phyloP scores from a whole-genome alignment of 2,329 filamentous ascomycete genomes.

The Phyllosticta citribraziliensis region DNA sequence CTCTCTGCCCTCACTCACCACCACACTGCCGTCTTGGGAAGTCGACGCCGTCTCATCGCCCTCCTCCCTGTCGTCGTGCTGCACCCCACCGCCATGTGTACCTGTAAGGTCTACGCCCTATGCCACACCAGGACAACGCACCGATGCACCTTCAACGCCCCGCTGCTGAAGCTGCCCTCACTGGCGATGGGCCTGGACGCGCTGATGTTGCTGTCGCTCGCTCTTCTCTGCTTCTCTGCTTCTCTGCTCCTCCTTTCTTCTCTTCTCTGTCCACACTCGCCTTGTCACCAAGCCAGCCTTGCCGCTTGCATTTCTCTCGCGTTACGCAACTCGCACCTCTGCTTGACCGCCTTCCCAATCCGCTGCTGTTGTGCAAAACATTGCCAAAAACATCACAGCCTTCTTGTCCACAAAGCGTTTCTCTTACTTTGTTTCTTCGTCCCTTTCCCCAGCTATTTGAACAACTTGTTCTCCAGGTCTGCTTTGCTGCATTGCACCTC shows the following conservation, averaged over 20 bases:
- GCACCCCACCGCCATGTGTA: background rate
- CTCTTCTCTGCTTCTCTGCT: background rate
- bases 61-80: background rate
- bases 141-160: background rate
- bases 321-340: background rate
- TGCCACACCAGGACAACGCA: background rate
- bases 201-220: background rate
- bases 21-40: background rate
- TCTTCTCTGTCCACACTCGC: background rate
- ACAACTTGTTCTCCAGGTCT: slow-evolving; percentile 1
- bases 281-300: background rate
- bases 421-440: background rate
- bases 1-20: background rate
- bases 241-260: background rate
- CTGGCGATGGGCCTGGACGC: background rate
- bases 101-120: background rate
- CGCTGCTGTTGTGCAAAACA: background rate
- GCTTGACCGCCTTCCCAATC: background rate
- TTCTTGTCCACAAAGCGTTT: background rate
- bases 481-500: slow-evolving; percentile 10
- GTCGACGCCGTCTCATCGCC: background rate
- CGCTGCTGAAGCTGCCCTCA: background rate
- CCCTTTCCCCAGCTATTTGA: background rate
- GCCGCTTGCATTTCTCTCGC: background rate
- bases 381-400: background rate